Evolutionary conservation across 2,329 filamentous ascomycete species (phyloP).

Genomic region (Pseudogymnoascus verrucosus): DNA sequence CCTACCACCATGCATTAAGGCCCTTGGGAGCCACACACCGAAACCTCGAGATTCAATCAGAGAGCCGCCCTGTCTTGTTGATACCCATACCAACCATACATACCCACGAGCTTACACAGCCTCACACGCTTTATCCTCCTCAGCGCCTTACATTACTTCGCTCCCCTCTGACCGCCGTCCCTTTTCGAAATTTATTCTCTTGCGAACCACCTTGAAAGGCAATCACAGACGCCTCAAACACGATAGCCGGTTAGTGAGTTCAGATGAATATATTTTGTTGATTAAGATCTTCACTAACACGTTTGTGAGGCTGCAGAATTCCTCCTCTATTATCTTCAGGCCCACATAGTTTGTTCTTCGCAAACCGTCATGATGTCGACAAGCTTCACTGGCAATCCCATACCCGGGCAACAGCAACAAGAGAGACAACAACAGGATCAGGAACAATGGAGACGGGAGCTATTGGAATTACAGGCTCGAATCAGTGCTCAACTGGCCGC

Average conservation of each 20-base stretch:
- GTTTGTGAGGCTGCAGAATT: neutral
- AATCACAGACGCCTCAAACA: neutral
- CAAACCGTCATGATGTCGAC: neutral
- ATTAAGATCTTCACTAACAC: neutral
- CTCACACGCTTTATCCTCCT: neutral
- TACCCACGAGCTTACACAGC: neutral
- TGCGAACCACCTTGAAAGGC: neutral
- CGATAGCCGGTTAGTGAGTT: neutral
- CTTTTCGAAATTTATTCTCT: neutral
- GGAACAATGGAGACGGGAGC: neutral
- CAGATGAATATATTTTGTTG: neutral
- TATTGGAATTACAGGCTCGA: neutral
- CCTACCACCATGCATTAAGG: neutral
- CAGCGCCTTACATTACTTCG: neutral
- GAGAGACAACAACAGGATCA: neutral
- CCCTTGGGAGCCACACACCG: neutral
- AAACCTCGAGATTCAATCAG: neutral
- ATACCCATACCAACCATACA: neutral
- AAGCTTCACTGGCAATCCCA: neutral
- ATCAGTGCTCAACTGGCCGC: neutral
- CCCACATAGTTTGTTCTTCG: neutral
- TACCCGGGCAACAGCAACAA: neutral
- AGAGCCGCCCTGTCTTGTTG: neutral
- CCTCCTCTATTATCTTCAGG: neutral
- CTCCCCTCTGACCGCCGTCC: neutral